phyloP scores from a whole-genome alignment of 208 protist species.

The Leishmania gerbilli region DNA sequence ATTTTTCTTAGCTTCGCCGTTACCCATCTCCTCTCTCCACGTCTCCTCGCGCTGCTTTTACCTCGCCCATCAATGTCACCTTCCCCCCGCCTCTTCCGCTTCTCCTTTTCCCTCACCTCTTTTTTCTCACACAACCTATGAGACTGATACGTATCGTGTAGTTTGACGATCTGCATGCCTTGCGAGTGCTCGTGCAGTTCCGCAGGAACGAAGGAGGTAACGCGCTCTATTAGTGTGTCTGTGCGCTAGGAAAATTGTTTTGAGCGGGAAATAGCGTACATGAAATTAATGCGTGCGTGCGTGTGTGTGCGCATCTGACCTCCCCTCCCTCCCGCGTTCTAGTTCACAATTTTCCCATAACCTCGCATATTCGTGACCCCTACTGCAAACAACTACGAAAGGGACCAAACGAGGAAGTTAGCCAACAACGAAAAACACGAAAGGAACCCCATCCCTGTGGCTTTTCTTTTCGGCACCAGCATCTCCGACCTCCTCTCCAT shows the following conservation, averaged over 20 bases:
- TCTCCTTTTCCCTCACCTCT: background rate
- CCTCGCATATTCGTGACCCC: background rate
- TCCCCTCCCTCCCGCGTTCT: background rate
- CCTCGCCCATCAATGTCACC: background rate
- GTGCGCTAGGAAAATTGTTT: background rate
- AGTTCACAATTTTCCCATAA: background rate
- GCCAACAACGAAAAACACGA: background rate
- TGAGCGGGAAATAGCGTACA: background rate
- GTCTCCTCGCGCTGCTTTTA: background rate
- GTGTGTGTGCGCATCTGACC: background rate
- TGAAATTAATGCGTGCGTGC: background rate
- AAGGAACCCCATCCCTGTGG: background rate
- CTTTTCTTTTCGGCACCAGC: background rate
- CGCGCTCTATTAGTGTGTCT: background rate
- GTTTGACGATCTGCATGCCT: background rate
- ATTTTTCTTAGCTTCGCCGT: background rate
- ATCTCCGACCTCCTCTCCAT: background rate
- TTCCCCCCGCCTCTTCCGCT: background rate
- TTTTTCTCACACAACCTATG: background rate
- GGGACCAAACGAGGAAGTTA: background rate
- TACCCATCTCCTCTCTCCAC: background rate
- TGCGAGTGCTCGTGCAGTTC: slow-evolving; percentile 2
- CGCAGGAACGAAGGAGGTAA: background rate
- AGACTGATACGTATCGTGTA: background rate
- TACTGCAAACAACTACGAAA: background rate